Evolutionary conservation across 164 flowering plant species (phyloP).

Genomic region (Sextonia rubra): DNA sequence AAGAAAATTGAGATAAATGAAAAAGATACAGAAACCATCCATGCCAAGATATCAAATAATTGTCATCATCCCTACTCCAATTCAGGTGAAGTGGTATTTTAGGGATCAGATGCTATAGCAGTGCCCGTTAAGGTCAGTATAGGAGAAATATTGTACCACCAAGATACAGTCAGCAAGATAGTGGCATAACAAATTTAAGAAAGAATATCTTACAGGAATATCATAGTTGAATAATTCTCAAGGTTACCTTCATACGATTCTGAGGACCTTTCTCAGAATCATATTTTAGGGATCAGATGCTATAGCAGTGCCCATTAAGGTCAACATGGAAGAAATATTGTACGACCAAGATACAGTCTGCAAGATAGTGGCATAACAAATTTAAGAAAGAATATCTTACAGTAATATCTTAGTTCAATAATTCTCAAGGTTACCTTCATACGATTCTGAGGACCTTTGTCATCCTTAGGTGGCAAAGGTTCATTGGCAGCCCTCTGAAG

Average conservation of each 20-base stretch:
- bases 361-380: background rate
- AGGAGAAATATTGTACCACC: background rate
- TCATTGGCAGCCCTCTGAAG: constrained; percentile 87
- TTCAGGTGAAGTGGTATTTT: background rate
- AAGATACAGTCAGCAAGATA: background rate
- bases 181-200: background rate
- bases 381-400: background rate
- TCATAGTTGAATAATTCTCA: background rate
- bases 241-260: constrained; percentile 78
- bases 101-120: background rate
- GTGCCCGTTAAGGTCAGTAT: background rate
- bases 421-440: constrained; percentile 51
- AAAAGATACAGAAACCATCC: background rate
- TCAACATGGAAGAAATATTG: background rate
- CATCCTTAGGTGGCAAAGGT: constrained; percentile 94
- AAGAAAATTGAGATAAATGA: background rate
- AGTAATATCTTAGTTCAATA: background rate
- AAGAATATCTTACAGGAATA: background rate
- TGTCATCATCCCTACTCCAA: background rate
- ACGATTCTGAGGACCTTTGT: constrained; percentile 93
- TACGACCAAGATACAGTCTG: background rate
- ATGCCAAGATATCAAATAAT: background rate
- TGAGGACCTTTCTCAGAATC: constrained; percentile 96
- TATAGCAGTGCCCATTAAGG: background rate
- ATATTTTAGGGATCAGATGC: too few species aligned